phyloP scores from a whole-genome alignment of 768 basidiomycete genomes.

The Russula sp. region DNA sequence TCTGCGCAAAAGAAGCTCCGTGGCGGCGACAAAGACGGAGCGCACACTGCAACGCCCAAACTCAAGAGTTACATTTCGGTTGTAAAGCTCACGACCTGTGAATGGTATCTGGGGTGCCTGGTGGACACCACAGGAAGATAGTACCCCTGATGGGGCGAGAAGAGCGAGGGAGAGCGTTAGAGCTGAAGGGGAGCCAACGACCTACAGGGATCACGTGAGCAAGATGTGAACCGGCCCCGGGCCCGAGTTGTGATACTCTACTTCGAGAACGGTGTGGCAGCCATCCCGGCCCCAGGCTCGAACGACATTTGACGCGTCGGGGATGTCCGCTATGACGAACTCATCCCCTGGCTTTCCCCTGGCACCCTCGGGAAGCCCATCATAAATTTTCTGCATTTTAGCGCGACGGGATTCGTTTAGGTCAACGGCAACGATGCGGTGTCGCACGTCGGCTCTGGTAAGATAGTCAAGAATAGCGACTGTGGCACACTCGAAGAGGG shows the following conservation, averaged over 20 bases:
- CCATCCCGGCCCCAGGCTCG: constrained; percentile 50
- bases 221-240: constrained; percentile 11
- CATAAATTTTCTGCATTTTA: constrained; percentile 54
- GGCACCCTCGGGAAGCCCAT: constrained; percentile 36
- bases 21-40: constrained; percentile 65
- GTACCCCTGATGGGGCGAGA: constrained; percentile 67
- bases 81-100: constrained; percentile 50
- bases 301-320: constrained; percentile 44
- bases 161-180: constrained; percentile 59
- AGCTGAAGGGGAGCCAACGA: constrained; percentile 63
- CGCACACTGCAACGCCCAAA: constrained; percentile 80
- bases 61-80: constrained; percentile 73
- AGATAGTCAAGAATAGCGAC: constrained; percentile 60
- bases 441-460: constrained; percentile 37
- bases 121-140: constrained; percentile 71
- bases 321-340: constrained; percentile 45
- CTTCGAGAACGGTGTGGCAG: constrained; percentile 63
- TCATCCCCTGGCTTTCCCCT: constrained; percentile 29
- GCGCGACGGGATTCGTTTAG: constrained; percentile 46
- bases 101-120: constrained; percentile 47
- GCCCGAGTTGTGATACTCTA: constrained; percentile 22
- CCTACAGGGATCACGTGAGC: constrained; percentile 32
- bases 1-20: constrained; percentile 58
- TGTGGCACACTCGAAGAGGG: constrained; percentile 42
- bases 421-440: constrained; percentile 59